These are phyloP conservation scores for Starmerella geochares DNA, from an alignment of 805 yeast genomes.

Conservation along the genomic window DNA sequence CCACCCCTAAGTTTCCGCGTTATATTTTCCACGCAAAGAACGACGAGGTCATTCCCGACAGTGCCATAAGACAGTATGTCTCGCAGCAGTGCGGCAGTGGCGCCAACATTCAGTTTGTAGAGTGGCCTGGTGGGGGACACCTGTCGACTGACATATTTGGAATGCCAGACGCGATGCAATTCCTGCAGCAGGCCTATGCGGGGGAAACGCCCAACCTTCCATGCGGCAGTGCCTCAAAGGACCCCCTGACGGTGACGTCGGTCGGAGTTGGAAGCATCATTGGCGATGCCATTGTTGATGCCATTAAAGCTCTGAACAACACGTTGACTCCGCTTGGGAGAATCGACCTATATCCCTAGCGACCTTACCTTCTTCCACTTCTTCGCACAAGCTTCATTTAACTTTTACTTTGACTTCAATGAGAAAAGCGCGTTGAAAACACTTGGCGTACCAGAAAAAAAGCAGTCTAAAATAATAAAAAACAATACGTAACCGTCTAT, in stretches of 20 bases:
- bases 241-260: constrained; percentile 1
- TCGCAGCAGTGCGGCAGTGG: constrained; percentile 12
- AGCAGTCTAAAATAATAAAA: too few species aligned
- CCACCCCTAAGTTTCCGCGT: constrained; percentile 23
- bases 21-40: constrained; percentile 23
- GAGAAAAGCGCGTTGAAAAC: too few species aligned
- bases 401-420: too few species aligned
- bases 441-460: too few species aligned
- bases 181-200: constrained; percentile 7
- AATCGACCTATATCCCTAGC: too few species aligned
- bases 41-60: constrained; percentile 24
- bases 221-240: constrained; percentile 6
- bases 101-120: too few species aligned
- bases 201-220: constrained; percentile 9
- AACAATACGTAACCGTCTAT: too few species aligned
- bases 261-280: not conserved
- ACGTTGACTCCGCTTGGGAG: constrained; percentile 5
- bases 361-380: too few species aligned
- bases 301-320: constrained; percentile 1
- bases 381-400: too few species aligned
- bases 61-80: constrained; percentile 15
- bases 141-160: constrained; percentile 1
- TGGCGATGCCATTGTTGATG: constrained; percentile 4
- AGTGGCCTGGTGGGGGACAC: constrained; percentile 7
- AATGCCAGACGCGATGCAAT: constrained; percentile 14